These are phyloP conservation scores for Lactifluus rugatus DNA, from an alignment of 768 basidiomycete species.

Conservation along the genomic window DNA sequence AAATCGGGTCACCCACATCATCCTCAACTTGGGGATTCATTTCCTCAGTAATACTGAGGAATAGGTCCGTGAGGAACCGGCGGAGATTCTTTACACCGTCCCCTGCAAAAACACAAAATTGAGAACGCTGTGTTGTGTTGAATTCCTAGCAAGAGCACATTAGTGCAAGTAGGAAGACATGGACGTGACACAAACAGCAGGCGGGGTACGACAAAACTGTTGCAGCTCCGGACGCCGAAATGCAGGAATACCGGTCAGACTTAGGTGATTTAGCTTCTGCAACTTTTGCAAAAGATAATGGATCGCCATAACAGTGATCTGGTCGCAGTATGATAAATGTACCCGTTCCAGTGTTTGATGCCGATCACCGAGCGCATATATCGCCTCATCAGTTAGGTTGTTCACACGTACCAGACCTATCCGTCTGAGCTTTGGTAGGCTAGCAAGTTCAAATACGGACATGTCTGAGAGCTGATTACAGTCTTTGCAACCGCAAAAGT, in stretches of 20 bases:
- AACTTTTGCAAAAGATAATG: conserved; percentile 83
- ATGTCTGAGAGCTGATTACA: conserved; percentile 84
- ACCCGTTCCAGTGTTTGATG: conserved; percentile 87
- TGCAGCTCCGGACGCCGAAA: conserved; percentile 83
- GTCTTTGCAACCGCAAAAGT: conserved; percentile 37
- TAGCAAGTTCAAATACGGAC: conserved; percentile 86
- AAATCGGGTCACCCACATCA: conserved; percentile 60
- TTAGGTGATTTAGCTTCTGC: conserved; percentile 85
- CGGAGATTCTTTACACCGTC: conserved; percentile 80
- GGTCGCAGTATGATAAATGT: conserved; percentile 95
- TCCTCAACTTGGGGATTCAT: conserved; percentile 34
- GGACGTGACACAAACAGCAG: conserved; percentile 46
- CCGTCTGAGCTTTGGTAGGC: conserved; percentile 80
- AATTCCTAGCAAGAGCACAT: conserved; percentile 54
- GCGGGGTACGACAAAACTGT: conserved; percentile 81
- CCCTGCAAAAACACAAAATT: conserved; percentile 96
- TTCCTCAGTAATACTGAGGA: conserved; percentile 63
- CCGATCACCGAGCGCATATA: conserved; percentile 79
- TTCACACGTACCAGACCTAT: conserved; percentile 91
- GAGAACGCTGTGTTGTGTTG: conserved; percentile 74
- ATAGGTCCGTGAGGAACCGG: conserved; percentile 63
- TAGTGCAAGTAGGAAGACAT: neutral
- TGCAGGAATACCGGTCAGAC: conserved; percentile 88
- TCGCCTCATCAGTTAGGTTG: conserved; percentile 89
- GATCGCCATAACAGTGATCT: conserved; percentile 87